Conservation (phyloP, 257 asterid genomes). For the Mentha longifolia region DNA sequence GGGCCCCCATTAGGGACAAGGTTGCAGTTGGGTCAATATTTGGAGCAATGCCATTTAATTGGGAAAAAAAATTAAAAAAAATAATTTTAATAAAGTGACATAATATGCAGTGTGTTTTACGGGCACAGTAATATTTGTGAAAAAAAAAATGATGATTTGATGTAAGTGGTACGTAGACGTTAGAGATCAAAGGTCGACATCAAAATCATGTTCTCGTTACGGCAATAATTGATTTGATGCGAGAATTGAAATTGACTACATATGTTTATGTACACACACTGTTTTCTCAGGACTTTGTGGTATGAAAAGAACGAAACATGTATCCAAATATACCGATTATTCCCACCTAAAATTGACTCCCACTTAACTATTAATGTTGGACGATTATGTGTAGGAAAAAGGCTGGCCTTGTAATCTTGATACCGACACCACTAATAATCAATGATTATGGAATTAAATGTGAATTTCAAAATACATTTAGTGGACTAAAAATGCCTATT, state of each 20-base stretch:
- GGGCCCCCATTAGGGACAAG: constrained; percentile 15
- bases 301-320: constrained; percentile 30
- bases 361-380: neutral
- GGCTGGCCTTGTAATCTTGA: neutral
- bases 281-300: constrained; percentile 25
- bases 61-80: too few species aligned
- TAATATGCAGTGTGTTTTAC: neutral
- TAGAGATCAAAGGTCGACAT: constrained; percentile 22
- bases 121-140: too few species aligned
- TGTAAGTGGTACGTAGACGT: constrained; percentile 15
- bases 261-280: neutral
- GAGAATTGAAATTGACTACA: constrained; percentile 13
- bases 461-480: neutral
- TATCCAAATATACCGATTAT: neutral
- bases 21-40: constrained; percentile 2
- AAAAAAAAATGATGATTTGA: neutral
- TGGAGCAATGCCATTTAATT: neutral
- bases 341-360: constrained; percentile 27
- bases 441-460: neutral
- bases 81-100: too few species aligned
- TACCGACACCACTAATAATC: neutral
- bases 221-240: constrained; percentile 32
- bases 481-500: too few species aligned
- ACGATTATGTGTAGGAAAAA: neutral
- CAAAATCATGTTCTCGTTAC: constrained; percentile 6